Evolutionary conservation across 2,329 filamentous ascomycete genomes (phyloP).

Genomic region (Myrmaecium sp.): DNA sequence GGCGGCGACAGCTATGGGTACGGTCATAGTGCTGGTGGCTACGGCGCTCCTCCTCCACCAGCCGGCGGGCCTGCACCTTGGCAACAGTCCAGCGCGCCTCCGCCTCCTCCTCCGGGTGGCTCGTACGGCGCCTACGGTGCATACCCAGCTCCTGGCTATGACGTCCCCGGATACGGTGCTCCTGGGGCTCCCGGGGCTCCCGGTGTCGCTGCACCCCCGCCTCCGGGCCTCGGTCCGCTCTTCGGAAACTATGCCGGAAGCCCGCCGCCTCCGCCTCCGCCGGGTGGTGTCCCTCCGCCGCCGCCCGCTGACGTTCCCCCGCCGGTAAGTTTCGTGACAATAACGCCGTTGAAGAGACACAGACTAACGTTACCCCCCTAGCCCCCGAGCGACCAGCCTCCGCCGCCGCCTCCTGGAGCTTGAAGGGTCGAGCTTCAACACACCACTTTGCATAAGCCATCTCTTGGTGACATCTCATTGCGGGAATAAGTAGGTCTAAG

Average conservation of each 20-base stretch:
- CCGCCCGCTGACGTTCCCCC: too few relatives aligned
- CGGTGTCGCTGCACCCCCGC: slow-evolving; percentile 31
- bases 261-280: slow-evolving; percentile 45
- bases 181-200: slow-evolving; percentile 15
- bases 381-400: slow-evolving; percentile 39
- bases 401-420: slow-evolving; percentile 35
- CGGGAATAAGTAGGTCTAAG: too few relatives aligned
- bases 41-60: slow-evolving; percentile 26
- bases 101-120: slow-evolving; percentile 21
- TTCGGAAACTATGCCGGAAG: slow-evolving; percentile 46
- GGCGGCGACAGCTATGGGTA: slow-evolving; percentile 15
- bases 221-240: slow-evolving; percentile 42
- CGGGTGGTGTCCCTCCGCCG: slow-evolving; percentile 43
- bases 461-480: too few relatives aligned
- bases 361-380: slow-evolving; percentile 5
- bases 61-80: slow-evolving; percentile 34
- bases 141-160: slow-evolving; percentile 22
- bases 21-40: slow-evolving; percentile 9
- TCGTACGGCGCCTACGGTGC: slow-evolving; percentile 21
- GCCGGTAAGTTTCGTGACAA: slow-evolving; percentile 12
- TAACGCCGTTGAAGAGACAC: neutral
- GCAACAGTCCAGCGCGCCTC: slow-evolving; percentile 39
- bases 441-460: too few relatives aligned
- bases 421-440: too few relatives aligned
- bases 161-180: slow-evolving; percentile 10